Conservation (phyloP, 164 flowering plant genomes). For the Aristolochia fimbriata region DNA sequence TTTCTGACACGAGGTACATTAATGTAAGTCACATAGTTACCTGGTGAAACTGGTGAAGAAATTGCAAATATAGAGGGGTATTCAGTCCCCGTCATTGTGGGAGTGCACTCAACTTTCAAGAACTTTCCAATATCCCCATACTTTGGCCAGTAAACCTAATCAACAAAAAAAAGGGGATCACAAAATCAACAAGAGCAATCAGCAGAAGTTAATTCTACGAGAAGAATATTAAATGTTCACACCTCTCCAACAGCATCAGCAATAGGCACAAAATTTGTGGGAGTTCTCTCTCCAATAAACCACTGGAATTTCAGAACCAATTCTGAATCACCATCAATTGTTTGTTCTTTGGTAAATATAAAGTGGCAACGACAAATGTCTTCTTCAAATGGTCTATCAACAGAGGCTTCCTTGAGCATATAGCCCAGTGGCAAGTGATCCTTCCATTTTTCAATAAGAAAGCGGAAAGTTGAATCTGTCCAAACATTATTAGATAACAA, state of each 20-base stretch:
- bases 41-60: conserved; percentile 72
- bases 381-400: conserved; percentile 84
- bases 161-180: conserved; percentile 12
- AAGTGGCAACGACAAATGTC: conserved; percentile 88
- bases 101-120: conserved; percentile 87
- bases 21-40: conserved; percentile 23
- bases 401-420: conserved; percentile 61
- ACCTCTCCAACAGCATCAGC: conserved; percentile 74
- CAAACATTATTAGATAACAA: conserved; percentile 1
- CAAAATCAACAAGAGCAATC: background rate
- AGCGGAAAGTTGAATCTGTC: conserved; percentile 76
- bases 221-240: conserved; percentile 4
- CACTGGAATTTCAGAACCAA: conserved; percentile 73
- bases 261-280: conserved; percentile 54
- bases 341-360: conserved; percentile 45
- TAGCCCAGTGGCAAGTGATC: conserved; percentile 73
- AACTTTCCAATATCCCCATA: conserved; percentile 61
- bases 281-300: conserved; percentile 69
- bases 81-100: conserved; percentile 50
- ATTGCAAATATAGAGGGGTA: conserved; percentile 80
- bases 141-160: conserved; percentile 83
- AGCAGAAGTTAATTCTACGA: background rate
- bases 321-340: conserved; percentile 30
- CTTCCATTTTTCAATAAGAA: conserved; percentile 76
- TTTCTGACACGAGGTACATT: background rate